Evolutionary conservation across 805 yeast genomes (phyloP), one percentile per base, ranked within the genome.

Genomic region (Candida ponderosae): DNA sequence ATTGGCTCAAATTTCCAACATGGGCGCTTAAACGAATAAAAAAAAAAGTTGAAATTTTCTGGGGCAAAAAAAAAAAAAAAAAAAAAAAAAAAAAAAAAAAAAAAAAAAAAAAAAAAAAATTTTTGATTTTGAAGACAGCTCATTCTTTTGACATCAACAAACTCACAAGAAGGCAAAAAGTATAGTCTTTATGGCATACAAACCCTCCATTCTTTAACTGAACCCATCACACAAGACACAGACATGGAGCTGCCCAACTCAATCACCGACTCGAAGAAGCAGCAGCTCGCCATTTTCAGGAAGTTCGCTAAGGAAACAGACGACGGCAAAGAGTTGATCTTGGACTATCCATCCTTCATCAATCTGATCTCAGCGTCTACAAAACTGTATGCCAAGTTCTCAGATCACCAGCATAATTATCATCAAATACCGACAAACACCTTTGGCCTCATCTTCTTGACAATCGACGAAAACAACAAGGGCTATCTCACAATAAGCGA

Each of bases 401-500:
- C 63, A 4, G 65, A 62, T 36, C 65, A 62, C 39, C 52, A 58
- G 0, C 62, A 53, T 35, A 71, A 72, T 51, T 68, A 73, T 47
- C 69, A 70, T 44, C 68, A 68, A 46, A 68, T 79, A 36, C 70
- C 78, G 14, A 62, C 74, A 11, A 68, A 76, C 44, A 70, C 82
- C 4, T 76, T 76, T 56, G 83, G 82, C 6, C 69, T 89, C 42
- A 76, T 90, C 34, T 90, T 83, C 54, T 66, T 82, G 39, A 77
- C 87, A 20, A 86, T 95, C 14, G 97, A 90, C 61, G 74, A 74
- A 40, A 67, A 70, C 29, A 66, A 70, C 39, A 74, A 76, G 46
- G 97, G 96, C 7, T 78, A 69, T 41, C 67, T 86, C 35, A 69
- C 74, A 20, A 65, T 78, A 35, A 57, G 65, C 19, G 96, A 90